Evolutionary conservation across 306 rosid genomes (phyloP).

Genomic region (Malus sieversii): DNA sequence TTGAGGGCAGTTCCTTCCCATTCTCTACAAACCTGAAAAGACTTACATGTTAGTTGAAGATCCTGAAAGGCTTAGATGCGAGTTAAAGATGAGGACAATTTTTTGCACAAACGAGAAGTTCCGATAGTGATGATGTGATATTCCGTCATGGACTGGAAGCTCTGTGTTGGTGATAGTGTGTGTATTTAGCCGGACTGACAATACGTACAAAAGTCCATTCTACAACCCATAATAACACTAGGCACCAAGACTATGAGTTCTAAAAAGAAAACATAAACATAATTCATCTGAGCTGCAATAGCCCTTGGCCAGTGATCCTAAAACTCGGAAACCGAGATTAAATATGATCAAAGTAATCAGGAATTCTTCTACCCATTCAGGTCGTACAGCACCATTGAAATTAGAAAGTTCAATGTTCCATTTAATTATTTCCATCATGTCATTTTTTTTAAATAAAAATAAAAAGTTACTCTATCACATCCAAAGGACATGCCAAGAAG

Average conservation of each 20-base stretch:
- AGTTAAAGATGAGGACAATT: neutral
- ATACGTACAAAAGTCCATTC: neutral
- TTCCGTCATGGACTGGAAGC: neutral
- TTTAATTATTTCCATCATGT: too few species aligned
- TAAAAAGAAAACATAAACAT: neutral
- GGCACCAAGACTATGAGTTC: neutral
- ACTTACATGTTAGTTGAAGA: neutral
- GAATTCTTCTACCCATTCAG: neutral
- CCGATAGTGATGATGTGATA: neutral
- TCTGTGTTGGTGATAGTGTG: neutral
- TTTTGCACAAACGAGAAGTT: neutral
- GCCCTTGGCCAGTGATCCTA: neutral
- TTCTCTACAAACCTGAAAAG: conserved; percentile 84
- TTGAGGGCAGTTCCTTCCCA: conserved; percentile 82
- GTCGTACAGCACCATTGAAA: neutral
- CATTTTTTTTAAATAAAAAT: too few species aligned
- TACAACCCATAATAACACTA: neutral
- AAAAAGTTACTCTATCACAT: neutral
- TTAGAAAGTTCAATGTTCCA: neutral
- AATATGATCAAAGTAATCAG: neutral
- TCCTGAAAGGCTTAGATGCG: conserved; percentile 35
- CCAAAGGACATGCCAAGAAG: neutral
- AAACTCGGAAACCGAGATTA: neutral
- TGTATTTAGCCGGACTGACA: neutral
- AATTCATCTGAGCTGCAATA: neutral